Evolutionary conservation across 2,329 filamentous ascomycete genomes (phyloP), one percentile per base, ranked within the genome.

Genomic region (Colletotrichum phormii): DNA sequence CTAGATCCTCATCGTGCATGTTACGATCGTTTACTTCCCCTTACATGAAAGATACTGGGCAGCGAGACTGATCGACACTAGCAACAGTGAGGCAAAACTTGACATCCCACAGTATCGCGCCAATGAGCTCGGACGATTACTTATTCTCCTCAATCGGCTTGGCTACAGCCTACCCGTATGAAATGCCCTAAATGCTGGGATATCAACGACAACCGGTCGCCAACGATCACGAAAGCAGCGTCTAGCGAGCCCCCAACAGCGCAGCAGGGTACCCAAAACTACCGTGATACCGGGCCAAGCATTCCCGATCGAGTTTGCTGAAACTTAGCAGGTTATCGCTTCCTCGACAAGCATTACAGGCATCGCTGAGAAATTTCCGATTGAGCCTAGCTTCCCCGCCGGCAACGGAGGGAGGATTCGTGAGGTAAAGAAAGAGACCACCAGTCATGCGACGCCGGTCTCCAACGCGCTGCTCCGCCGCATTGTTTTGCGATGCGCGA

Each of bases 201-300:
- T 58, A 11, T 18, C 35, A 51, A 58, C 35, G 49, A 57, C 49
- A 24, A 49, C 42, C 24, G 33, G 31, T 55, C 31, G 18, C 42
- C 22, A 6, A 22, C 42, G 26, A 24, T 31, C 53, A 26, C 26
- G 53, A 33, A 35, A 58, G 33, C 33, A 46, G 54, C 59, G 29
- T 42, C 31, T 69, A 24, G 18, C 51, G 33, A 49, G 55, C 46
- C 49, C 49, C 24, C 57, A 31, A 49, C 42, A 49, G 42, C 42
- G 18, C 42, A 22, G 42, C 53, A 64, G 66, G 60, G 60, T 35
- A 53, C 42, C 57, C 67, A 58, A 71, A 67, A 67, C 67, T 67
- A 53, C 63, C 62, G 62, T 64, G 67, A 67, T 58, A 67, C 71
- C 57, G 67, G 67, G 71, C 67, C 67, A 72, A 72, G 71, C 62